Evolutionary conservation across 176 grass and related monocot genomes (phyloP).

Genomic region (Pharus latifolius): DNA sequence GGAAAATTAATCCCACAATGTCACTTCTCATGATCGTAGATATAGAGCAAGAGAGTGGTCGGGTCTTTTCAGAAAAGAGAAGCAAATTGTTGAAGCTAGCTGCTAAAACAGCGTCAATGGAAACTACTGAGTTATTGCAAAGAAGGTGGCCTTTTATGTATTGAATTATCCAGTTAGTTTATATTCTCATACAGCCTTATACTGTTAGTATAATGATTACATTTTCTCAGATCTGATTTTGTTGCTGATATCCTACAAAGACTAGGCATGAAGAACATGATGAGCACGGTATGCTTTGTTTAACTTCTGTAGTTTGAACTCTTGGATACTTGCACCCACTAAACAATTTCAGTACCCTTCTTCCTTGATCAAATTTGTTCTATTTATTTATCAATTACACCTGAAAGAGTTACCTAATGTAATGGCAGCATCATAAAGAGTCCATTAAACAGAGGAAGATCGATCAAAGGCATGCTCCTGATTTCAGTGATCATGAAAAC

Average conservation of each 20-base stretch:
- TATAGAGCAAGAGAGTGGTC: slow-evolving; percentile 28
- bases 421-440: slow-evolving; percentile 20
- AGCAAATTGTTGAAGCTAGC: slow-evolving; percentile 61
- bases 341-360: not conserved
- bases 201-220: not conserved
- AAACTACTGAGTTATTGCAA: slow-evolving; percentile 45
- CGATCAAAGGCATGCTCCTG: not conserved
- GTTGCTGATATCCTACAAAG: slow-evolving; percentile 41
- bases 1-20: not conserved
- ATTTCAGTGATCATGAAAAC: not conserved
- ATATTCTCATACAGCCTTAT: slow-evolving; percentile 4
- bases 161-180: not conserved
- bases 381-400: slow-evolving; percentile 5
- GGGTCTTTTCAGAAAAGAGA: slow-evolving; percentile 62
- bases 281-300: slow-evolving; percentile 25
- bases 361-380: not conserved
- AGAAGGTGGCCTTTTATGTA: slow-evolving; percentile 39
- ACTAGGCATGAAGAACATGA: slow-evolving; percentile 25
- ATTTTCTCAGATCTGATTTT: slow-evolving; percentile 59
- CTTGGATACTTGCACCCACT: not conserved
- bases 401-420: slow-evolving; percentile 7
- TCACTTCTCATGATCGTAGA: slow-evolving; percentile 19
- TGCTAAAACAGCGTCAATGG: slow-evolving; percentile 36
- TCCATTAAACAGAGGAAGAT: not conserved
- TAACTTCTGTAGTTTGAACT: not conserved